phyloP scores from a whole-genome alignment of 495 filamentous ascomycete genomes.

The Neurospora sublineolata region DNA sequence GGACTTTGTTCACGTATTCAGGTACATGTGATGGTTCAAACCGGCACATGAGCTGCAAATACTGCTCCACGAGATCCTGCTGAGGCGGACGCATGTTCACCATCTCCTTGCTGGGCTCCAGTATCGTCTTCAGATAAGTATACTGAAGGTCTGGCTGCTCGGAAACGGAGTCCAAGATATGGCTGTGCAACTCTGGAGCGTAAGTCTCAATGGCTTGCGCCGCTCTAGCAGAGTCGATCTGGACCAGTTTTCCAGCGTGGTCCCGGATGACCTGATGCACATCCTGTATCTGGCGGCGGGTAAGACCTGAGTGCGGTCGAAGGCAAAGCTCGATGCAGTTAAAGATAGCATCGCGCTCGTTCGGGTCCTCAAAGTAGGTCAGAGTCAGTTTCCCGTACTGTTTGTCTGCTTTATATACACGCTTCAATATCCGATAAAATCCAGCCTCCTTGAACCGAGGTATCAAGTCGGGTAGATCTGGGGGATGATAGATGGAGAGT shows the following conservation, averaged over 20 bases:
- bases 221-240: constrained; percentile 54
- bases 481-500: constrained; percentile 82
- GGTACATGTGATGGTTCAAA: constrained; percentile 76
- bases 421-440: constrained; percentile 90
- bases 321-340: constrained; percentile 73
- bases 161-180: constrained; percentile 52
- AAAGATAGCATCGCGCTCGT: constrained; percentile 62
- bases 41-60: constrained; percentile 80
- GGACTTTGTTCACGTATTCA: constrained; percentile 67
- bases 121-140: constrained; percentile 61
- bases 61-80: constrained; percentile 62
- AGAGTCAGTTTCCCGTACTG: constrained; percentile 68
- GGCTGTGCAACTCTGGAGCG: constrained; percentile 60
- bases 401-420: constrained; percentile 69
- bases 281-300: constrained; percentile 62
- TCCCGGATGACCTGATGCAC: constrained; percentile 59
- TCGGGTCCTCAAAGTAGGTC: constrained; percentile 76
- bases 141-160: constrained; percentile 57
- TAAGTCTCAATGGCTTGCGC: constrained; percentile 58
- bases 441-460: constrained; percentile 66
- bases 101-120: constrained; percentile 54
- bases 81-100: constrained; percentile 25
- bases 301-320: constrained; percentile 55
- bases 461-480: constrained; percentile 64
- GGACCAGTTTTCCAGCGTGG: constrained; percentile 55